Conservation (phyloP, 2,329 filamentous ascomycete species). For the Dactylellina parvicollis region DNA sequence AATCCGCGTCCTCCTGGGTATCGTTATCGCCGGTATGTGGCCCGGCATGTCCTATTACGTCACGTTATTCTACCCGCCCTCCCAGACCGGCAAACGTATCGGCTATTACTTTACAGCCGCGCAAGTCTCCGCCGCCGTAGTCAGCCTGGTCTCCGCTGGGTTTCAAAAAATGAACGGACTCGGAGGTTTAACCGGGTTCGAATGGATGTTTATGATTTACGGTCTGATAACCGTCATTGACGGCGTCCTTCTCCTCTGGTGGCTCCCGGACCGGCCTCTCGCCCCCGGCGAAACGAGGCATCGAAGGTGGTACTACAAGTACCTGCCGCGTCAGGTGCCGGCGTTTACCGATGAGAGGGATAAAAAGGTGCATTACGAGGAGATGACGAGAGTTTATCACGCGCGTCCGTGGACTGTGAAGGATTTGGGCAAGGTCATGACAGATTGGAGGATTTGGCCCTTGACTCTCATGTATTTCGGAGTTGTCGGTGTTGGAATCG, state of each 20-base stretch:
- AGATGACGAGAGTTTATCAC: constrained; percentile 82
- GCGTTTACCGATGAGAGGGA: constrained; percentile 77
- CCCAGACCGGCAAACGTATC: constrained; percentile 84
- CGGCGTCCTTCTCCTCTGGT: constrained; percentile 81
- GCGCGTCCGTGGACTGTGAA: constrained; percentile 75
- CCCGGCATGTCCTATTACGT: constrained; percentile 94
- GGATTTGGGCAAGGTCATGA: constrained; percentile 75
- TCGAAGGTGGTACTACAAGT: constrained; percentile 65
- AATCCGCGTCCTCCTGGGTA: constrained; percentile 82
- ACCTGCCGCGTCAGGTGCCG: constrained; percentile 75
- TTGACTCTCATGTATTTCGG: constrained; percentile 92
- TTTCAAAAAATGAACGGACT: constrained; percentile 90
- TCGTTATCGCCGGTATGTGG: constrained; percentile 94
- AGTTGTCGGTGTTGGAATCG: constrained; percentile 90
- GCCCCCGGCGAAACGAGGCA: constrained; percentile 66
- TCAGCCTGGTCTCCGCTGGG: constrained; percentile 86
- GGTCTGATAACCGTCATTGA: constrained; percentile 78
- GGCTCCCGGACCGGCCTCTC: constrained; percentile 84
- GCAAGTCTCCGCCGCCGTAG: constrained; percentile 87
- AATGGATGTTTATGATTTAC: constrained; percentile 93
- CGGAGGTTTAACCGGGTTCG: constrained; percentile 79
- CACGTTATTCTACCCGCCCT: constrained; percentile 89
- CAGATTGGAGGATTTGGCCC: constrained; percentile 90
- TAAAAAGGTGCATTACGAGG: constrained; percentile 81
- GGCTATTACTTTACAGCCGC: constrained; percentile 89